Percentiles rank a stretch among this genome's conserved stretches.
Evolutionary conservation across 2,329 filamentous ascomycete species (phyloP).

Genomic region (Talaromyces rugulosus): DNA sequence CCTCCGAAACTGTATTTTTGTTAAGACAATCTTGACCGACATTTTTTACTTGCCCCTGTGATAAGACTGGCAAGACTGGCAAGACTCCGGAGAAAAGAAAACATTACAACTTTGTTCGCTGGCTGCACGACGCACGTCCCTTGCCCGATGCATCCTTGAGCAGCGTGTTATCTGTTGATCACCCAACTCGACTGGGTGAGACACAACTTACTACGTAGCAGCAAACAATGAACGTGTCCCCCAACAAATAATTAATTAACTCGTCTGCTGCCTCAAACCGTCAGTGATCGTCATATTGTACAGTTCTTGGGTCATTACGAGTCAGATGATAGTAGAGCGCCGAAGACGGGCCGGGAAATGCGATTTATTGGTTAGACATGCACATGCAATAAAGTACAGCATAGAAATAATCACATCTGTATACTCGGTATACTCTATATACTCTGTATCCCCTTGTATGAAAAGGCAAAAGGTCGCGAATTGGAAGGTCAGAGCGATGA

Average conservation of each 20-base stretch:
- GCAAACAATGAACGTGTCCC: background rate
- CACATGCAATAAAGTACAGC: too few species aligned
- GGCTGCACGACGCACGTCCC: background rate
- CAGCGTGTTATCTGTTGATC: background rate
- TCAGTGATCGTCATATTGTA: background rate
- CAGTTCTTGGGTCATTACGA: background rate
- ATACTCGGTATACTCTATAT: too few species aligned
- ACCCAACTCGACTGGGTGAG: background rate
- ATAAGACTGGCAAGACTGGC: background rate
- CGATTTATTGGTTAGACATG: background rate
- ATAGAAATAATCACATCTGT: too few species aligned
- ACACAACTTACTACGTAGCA: too few species aligned
- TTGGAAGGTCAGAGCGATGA: background rate
- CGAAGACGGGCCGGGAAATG: background rate
- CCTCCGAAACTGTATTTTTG: background rate
- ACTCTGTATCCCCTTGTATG: too few species aligned
- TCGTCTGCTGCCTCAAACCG: background rate
- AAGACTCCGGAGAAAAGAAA: background rate
- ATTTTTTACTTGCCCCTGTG: background rate
- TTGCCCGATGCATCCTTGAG: background rate
- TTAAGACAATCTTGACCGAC: background rate
- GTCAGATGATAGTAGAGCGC: background rate
- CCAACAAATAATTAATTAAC: background rate
- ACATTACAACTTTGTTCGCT: background rate
- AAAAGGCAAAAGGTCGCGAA: background rate